phyloP scores from a whole-genome alignment of 2,329 filamentous ascomycete species.

The Exophiala sp. region DNA sequence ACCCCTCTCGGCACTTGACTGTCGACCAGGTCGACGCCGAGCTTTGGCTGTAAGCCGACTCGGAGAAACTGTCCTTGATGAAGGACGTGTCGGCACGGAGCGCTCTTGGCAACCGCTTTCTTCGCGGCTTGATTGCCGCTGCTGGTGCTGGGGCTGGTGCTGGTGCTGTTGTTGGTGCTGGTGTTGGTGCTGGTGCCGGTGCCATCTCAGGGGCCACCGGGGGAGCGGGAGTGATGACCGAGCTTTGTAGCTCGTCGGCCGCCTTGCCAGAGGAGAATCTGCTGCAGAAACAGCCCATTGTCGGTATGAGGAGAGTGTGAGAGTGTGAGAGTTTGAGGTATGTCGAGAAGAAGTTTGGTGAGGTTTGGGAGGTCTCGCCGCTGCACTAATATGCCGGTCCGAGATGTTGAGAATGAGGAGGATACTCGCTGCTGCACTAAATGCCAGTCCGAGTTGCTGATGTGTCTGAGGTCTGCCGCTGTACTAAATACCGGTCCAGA shows the following conservation, averaged over 20 bases:
- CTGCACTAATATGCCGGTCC: not conserved
- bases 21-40: not conserved
- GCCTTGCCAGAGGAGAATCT: not conserved
- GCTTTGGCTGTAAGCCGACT: no score
- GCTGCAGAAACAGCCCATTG: constrained; percentile 1
- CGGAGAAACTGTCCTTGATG: not conserved
- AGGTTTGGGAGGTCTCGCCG: not conserved
- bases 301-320: not conserved
- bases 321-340: no score
- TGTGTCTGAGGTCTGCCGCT: not conserved
- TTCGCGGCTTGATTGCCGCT: not conserved
- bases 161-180: not conserved
- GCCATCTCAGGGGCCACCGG: not conserved
- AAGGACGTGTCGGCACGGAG: not conserved
- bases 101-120: not conserved
- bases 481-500: not conserved
- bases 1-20: not conserved
- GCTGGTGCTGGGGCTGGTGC: not conserved
- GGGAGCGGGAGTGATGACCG: not conserved
- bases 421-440: not conserved
- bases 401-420: not conserved
- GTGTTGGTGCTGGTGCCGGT: not conserved
- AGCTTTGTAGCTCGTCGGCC: not conserved
- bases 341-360: not conserved
- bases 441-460: not conserved